Evolutionary conservation across 495 filamentous ascomycete genomes (phyloP).

Genomic region (Lepidopterella palustris): DNA sequence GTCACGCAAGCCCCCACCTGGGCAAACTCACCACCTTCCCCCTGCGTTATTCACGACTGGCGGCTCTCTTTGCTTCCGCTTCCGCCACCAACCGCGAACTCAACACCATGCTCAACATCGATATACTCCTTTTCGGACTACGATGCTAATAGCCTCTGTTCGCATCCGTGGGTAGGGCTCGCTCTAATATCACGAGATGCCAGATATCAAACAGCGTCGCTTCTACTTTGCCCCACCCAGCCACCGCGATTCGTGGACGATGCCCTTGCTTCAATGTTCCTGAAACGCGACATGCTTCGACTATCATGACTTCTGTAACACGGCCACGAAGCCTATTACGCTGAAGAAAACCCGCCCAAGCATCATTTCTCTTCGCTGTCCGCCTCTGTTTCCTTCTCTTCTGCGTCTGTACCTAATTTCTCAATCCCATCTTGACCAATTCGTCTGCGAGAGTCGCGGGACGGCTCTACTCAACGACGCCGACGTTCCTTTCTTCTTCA

Average conservation of each 20-base stretch:
- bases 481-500: constrained; percentile 12
- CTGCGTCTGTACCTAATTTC: constrained; percentile 1
- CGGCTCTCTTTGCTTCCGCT: no score
- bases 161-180: no score
- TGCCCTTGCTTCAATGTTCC: constrained; percentile 9
- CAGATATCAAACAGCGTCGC: constrained; percentile 12
- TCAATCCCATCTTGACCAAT: constrained; percentile 11
- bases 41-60: no score
- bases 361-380: constrained; percentile 11
- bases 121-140: neutral
- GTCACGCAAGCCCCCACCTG: no score
- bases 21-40: no score
- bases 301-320: constrained; percentile 14
- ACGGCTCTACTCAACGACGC: constrained; percentile 21
- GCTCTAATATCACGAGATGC: neutral
- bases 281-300: constrained; percentile 24
- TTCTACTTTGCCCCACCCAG: neutral
- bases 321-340: constrained; percentile 19
- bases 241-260: constrained; percentile 16
- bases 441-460: constrained; percentile 25
- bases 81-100: no score
- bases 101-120: neutral
- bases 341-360: constrained; percentile 12
- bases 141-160: no score
- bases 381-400: constrained; percentile 13